Evolutionary conservation across 345 rosid genomes (phyloP), one percentile per base, ranked within the genome.

Genomic region (Triadica sebifera): DNA sequence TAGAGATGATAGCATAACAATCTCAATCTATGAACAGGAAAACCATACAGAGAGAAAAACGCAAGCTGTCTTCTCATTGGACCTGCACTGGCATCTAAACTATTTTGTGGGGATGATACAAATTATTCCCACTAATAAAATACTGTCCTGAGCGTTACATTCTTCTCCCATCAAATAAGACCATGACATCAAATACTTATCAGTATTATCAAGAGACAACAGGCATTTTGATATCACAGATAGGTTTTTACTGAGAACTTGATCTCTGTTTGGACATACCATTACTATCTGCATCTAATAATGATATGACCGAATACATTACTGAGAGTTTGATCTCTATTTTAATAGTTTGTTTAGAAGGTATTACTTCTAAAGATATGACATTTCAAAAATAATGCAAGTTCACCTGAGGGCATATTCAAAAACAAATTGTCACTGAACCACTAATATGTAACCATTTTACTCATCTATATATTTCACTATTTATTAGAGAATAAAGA

Each of bases 51-150:
- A 70, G 84, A 63, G 78, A 43, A 43, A 10, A 43, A 37, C 69
- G 77, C 86, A 74, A 82, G 78, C 81, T 76, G 81, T 82, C 65
- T 72, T 72, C 69, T 61, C 75, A 66, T 52, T 52, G 65, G 66
- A 65, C 76, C 69, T 29, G 73, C 19, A 59, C 25, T 59, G 64
- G 64, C 69, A 45, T 47, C 39, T 59, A 19, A 8, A 67, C 75
- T 69, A 34, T n/a, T 39, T 53, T 12, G 9, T 52, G 22, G 39
- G 70, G 51, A 70, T 3, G 25, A 63, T 38, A 4, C 9, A 39
- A 65, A 37, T n/a, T 62, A 53, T 8, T 61, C 73, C 57, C 45
- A 43, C 39, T 13, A 69, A 69, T 52, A 43, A 57, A 20, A 69
- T 62, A 53, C 52, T 20, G 39, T 39, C 56, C 53, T 25, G 16